Conservation (phyloP, 768 basidiomycete species). For the Hericium alpestre region DNA sequence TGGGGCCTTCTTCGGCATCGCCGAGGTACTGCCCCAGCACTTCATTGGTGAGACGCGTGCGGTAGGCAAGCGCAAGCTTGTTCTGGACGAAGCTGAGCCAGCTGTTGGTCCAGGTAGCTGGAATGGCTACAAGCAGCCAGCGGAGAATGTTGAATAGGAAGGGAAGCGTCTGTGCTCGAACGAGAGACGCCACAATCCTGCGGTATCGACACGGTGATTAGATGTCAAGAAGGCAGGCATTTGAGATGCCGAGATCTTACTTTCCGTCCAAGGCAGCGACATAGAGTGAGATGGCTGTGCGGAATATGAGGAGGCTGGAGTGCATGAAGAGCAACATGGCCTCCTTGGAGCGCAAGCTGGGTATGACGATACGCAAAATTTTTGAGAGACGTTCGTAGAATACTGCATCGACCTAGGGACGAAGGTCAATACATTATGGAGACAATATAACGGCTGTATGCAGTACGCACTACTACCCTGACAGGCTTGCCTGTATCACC, state of each 20-base stretch:
- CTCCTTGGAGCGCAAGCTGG: slow-evolving; percentile 75
- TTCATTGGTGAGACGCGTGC: slow-evolving; percentile 75
- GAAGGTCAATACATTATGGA: neutral
- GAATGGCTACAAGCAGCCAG: slow-evolving; percentile 88
- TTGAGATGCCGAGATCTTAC: slow-evolving; percentile 24
- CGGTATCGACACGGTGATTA: neutral
- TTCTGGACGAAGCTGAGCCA: slow-evolving; percentile 91
- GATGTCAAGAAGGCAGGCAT: slow-evolving; percentile 1
- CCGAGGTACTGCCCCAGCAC: slow-evolving; percentile 82
- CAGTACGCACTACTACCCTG: slow-evolving; percentile 54
- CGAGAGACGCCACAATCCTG: slow-evolving; percentile 91
- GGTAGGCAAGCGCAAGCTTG: slow-evolving; percentile 82
- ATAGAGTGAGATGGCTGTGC: slow-evolving; percentile 88
- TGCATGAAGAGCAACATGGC: slow-evolving; percentile 81
- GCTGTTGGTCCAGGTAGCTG: slow-evolving; percentile 87
- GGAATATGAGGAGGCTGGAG: slow-evolving; percentile 75
- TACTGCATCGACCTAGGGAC: slow-evolving; percentile 68
- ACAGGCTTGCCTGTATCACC: slow-evolving; percentile 32
- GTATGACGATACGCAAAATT: slow-evolving; percentile 83
- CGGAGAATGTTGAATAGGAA: slow-evolving; percentile 80
- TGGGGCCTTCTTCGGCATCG: slow-evolving; percentile 47
- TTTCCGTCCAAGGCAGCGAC: slow-evolving; percentile 90
- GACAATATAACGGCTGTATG: neutral
- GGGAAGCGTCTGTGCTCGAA: slow-evolving; percentile 67
- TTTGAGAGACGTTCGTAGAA: slow-evolving; percentile 75